These are phyloP conservation scores for Paspalum vaginatum DNA, from an alignment of 176 grass and related monocot genomes.

Conservation along the genomic window DNA sequence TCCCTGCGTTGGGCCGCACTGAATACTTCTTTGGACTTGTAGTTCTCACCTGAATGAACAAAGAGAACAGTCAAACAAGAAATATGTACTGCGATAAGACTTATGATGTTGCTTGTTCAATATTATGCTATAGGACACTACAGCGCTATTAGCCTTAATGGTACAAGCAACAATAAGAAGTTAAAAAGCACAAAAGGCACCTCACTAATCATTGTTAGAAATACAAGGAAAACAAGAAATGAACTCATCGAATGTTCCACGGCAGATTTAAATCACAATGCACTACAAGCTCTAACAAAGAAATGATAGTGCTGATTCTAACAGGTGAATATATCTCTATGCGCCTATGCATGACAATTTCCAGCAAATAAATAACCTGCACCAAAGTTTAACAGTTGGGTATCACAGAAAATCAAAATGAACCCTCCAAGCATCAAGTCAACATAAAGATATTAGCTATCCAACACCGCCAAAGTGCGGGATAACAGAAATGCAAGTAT, in stretches of 20 bases:
- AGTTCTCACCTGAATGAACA: constrained; percentile 69
- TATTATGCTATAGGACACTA: background rate
- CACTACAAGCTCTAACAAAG: background rate
- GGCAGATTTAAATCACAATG: background rate
- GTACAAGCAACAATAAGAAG: constrained; percentile 4
- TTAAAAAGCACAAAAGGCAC: constrained; percentile 10
- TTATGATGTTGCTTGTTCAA: background rate
- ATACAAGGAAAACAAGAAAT: constrained; percentile 4
- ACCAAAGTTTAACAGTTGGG: background rate
- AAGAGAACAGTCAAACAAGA: constrained; percentile 19
- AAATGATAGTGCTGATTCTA: background rate
- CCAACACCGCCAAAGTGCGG: background rate
- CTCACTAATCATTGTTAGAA: background rate
- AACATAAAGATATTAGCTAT: background rate
- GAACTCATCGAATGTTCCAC: constrained; percentile 12
- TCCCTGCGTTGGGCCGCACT: constrained; percentile 70
- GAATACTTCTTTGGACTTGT: constrained; percentile 84
- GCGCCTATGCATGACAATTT: background rate
- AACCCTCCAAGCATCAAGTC: background rate
- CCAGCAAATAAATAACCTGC: background rate
- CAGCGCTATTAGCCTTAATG: background rate
- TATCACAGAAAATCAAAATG: constrained; percentile 7
- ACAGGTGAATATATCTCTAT: background rate
- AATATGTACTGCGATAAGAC: background rate
- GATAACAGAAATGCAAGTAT: background rate